These are phyloP conservation scores for Penicillium bialowiezense DNA, from an alignment of 495 filamentous ascomycete species.

Conservation along the genomic window DNA sequence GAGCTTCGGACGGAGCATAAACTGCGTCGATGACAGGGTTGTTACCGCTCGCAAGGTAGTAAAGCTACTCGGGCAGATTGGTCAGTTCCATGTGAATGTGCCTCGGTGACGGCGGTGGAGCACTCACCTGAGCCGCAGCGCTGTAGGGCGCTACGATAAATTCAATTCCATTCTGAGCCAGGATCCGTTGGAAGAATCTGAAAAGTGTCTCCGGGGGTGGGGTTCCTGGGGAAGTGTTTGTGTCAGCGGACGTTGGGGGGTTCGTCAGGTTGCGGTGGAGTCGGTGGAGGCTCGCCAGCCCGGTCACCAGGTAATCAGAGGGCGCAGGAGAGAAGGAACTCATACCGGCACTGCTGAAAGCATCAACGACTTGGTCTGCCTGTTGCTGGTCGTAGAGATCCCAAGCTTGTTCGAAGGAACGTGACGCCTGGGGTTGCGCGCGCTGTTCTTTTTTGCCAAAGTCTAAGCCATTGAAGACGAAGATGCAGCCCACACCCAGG, in stretches of 20 bases:
- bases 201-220: conserved; percentile 60
- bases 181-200: conserved; percentile 68
- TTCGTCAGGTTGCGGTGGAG: not conserved
- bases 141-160: conserved; percentile 89
- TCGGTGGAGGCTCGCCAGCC: not conserved
- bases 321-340: not conserved
- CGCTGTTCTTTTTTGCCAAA: conserved; percentile 66
- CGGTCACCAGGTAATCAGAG: not conserved
- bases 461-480: conserved; percentile 86
- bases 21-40: conserved; percentile 71
- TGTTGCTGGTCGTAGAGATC: conserved; percentile 77
- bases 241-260: conserved; percentile 19
- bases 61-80: conserved; percentile 54
- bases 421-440: conserved; percentile 43
- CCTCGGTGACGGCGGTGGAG: not conserved
- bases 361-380: conserved; percentile 72
- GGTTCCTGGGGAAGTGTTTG: conserved; percentile 43
- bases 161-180: conserved; percentile 64
- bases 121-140: conserved; percentile 77
- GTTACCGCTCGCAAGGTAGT: conserved; percentile 70
- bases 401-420: conserved; percentile 68
- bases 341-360: conserved; percentile 81
- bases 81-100: conserved; percentile 8
- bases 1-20: conserved; percentile 80
- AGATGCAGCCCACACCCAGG: conserved; percentile 64